Percentiles rank a stretch among this genome's conserved stretches.
phyloP scores from a whole-genome alignment of 2,329 filamentous ascomycete genomes.

The Nigrograna mackinnonii region DNA sequence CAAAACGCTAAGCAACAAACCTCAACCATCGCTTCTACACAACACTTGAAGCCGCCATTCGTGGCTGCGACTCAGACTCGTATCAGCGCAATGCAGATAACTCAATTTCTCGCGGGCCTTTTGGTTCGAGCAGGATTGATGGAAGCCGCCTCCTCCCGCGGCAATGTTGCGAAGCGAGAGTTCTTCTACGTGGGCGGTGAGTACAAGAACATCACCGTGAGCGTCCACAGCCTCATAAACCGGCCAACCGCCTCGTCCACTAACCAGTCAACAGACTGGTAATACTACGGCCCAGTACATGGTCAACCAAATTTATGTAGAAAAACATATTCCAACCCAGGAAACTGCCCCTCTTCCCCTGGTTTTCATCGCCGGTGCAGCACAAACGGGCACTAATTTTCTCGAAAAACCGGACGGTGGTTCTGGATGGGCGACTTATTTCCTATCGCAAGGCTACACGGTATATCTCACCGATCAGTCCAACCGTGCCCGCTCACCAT shows the following conservation, averaged over 20 bases:
- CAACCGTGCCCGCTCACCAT: constrained; percentile 50
- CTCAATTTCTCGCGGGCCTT: no score
- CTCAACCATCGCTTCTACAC: no score
- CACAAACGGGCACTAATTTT: constrained; percentile 35
- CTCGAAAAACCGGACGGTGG: constrained; percentile 53
- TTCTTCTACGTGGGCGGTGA: constrained; percentile 29
- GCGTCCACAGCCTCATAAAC: background rate
- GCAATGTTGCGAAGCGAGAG: no score
- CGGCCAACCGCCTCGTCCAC: background rate
- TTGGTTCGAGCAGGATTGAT: no score
- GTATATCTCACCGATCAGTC: constrained; percentile 54
- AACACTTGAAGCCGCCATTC: no score
- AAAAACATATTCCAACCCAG: constrained; percentile 23
- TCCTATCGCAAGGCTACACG: constrained; percentile 49
- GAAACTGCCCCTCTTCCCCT: constrained; percentile 19
- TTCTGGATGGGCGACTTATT: constrained; percentile 55
- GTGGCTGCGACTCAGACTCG: no score
- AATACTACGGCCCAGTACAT: constrained; percentile 13
- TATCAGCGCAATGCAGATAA: no score
- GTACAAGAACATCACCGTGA: constrained; percentile 20
- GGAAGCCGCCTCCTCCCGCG: no score
- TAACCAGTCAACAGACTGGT: constrained; percentile 5
- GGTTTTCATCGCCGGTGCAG: constrained; percentile 31
- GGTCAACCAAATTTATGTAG: constrained; percentile 30
- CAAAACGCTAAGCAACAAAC: no score